These are phyloP conservation scores for Carex sylvatica DNA, from an alignment of 202 grass and related monocot species.

Conservation along the genomic window DNA sequence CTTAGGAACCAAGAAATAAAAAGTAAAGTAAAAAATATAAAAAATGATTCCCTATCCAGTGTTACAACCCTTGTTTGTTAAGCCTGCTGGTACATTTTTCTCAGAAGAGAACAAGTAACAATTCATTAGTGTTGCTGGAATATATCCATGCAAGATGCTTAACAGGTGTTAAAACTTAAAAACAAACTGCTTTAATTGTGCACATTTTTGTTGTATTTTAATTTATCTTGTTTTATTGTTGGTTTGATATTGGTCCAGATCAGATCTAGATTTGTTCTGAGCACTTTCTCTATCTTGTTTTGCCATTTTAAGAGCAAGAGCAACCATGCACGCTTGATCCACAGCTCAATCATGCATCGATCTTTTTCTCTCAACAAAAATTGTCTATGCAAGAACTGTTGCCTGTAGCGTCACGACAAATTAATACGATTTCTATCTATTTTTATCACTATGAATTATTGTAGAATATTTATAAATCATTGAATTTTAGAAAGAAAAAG, in stretches of 20 bases:
- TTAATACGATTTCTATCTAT: background rate
- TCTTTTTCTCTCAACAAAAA: constrained; percentile 10
- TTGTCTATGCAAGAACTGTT: constrained; percentile 3
- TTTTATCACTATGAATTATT: background rate
- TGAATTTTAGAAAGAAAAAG: background rate
- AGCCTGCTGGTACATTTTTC: background rate
- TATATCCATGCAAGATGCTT: constrained; percentile 20
- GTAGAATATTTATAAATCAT: constrained; percentile 1
- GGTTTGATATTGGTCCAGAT: background rate
- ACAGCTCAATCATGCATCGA: background rate
- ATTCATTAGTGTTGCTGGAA: background rate
- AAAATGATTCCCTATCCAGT: background rate
- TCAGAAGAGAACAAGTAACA: background rate
- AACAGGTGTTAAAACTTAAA: background rate
- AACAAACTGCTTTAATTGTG: background rate
- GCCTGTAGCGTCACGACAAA: background rate
- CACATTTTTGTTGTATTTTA: background rate
- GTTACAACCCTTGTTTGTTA: background rate
- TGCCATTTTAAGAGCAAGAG: background rate
- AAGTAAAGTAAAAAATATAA: background rate
- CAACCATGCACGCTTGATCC: constrained; percentile 14
- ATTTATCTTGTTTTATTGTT: background rate
- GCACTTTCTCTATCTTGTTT: background rate
- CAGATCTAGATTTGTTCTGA: background rate
- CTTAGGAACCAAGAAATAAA: background rate